Evolutionary conservation across 2,329 filamentous ascomycete species (phyloP), one percentile per base, ranked within the genome.

Genomic region (Botrytis elliptica): DNA sequence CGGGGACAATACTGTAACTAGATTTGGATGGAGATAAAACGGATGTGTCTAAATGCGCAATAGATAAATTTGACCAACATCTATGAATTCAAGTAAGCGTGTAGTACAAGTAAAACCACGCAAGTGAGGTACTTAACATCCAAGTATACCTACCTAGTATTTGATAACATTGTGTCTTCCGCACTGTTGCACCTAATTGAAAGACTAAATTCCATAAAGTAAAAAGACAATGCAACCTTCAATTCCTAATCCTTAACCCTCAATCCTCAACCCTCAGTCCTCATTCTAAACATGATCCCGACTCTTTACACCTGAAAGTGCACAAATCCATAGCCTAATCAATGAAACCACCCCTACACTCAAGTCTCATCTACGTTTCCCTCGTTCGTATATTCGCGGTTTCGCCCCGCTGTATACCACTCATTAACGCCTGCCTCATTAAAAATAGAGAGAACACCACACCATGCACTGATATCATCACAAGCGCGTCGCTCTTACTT

Each of bases 381-480:
- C 66, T 68, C 29, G 38, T 42, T 57, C 38, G 29, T 68, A 16
- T 57, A 38, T 55, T 68, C 18, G 49, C 36, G 38, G 25, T 55
- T 55, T 29, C 25, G n/a, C 6, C n/a, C 49, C n/a, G 29, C 36
- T 33, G 49, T 57, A 25, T 42, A 33, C 36, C 18, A n/a, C 29
- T 22, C 46, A 57, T 8, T 42, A 68, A 68, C 66, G 66, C 66
- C 66, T 42, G 16, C 10, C 66, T 57, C n/a, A 22, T 68, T 12
- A 16, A 44, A 57, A 57, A 69, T 33, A 69, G 52, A 68, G 46
- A 69, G 10, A 69, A 42, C 14, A 57, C 49, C 66, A 69, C 52
- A 29, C 52, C 49, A 33, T 22, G n/a, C 66, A 57, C 18, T 33
- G n/a, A 57, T 33, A 42, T 57, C 66, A 69, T 57, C 36, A 42